Conservation (phyloP, 768 basidiomycete species). For the Amanita muscaria region DNA sequence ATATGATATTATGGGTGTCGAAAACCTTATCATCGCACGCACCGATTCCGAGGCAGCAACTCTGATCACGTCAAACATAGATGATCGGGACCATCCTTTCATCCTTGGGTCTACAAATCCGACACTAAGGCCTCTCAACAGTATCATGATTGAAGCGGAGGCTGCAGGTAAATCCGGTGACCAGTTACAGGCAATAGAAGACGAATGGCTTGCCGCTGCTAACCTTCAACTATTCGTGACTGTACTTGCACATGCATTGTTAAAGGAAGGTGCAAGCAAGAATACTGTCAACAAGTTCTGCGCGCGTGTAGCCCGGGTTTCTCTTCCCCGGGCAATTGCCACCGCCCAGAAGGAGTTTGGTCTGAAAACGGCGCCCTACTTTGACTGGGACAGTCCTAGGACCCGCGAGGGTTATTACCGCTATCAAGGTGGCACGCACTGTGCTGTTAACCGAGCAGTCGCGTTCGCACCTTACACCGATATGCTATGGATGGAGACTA, state of each 20-base stretch:
- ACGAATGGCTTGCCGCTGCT: constrained; percentile 75
- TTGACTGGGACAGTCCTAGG: constrained; percentile 92
- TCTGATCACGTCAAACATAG: constrained; percentile 92
- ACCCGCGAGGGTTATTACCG: constrained; percentile 96
- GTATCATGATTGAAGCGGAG: constrained; percentile 81
- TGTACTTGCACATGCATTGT: constrained; percentile 58
- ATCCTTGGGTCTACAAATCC: constrained; percentile 88
- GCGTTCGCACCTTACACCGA: constrained; percentile 94
- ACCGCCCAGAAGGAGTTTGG: constrained; percentile 80
- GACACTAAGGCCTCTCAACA: constrained; percentile 57
- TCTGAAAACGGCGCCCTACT: constrained; percentile 66
- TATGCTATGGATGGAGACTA: constrained; percentile 94
- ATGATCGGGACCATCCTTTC: constrained; percentile 95
- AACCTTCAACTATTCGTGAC: constrained; percentile 73
- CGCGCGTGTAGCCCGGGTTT: constrained; percentile 52
- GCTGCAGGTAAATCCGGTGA: constrained; percentile 69
- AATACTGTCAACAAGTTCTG: constrained; percentile 52
- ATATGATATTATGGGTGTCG: constrained; percentile 97
- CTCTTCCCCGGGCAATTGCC: constrained; percentile 57
- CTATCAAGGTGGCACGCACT: constrained; percentile 94
- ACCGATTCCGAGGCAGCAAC: constrained; percentile 98
- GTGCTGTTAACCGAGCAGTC: constrained; percentile 84
- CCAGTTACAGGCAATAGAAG: constrained; percentile 81
- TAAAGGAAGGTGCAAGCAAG: constrained; percentile 44
- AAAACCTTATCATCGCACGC: constrained; percentile 86